Evolutionary conservation across 257 asterid genomes (phyloP), one percentile per base, ranked within the genome.

Genomic region (Verbascum thapsus): DNA sequence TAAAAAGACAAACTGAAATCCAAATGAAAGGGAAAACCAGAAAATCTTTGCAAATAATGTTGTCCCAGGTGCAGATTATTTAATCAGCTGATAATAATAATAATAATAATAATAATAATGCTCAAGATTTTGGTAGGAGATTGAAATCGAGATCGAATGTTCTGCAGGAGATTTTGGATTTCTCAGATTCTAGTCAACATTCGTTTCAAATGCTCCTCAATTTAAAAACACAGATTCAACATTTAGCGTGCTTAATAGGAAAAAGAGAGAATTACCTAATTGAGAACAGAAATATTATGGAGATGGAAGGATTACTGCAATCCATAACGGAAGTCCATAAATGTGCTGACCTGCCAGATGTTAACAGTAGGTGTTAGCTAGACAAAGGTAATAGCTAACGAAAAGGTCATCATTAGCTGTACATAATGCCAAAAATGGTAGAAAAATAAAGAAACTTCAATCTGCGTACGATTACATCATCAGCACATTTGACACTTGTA

Each of bases 311-410:
- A 42, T 26, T 35, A 12, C 59, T 30, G 38, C 11, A 40, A 58
- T 12, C 18, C 35, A 53, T 54, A 69, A 42, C 30, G 67, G 26
- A 48, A 52, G 37, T 15, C 23, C 58, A n/a, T 68, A 23, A 38
- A 15, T 9, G 38, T 11, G 16, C 41, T 62, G 9, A 40, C 62
- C 71, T 69, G 75, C 66, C 74, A 72, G 59, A 10, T 35, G 45
- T 32, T 23, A 45, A 20, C n/a, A 58, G 47, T 58, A 47, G 39
- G 64, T 32, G 51, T n/a, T n/a, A n/a, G n/a, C n/a, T n/a, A n/a
- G n/a, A n/a, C n/a, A n/a, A n/a, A n/a, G n/a, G n/a, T n/a, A n/a
- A n/a, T n/a, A 69, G 71, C 67, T 17, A 48, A 73, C 22, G 13
- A 9, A 45, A n/a, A 49, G 41, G 51, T 6, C 56, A 26, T 32